Percentiles rank a stretch among this genome's conserved stretches.
Evolutionary conservation across 2,329 filamentous ascomycete species (phyloP).

Genomic region (Hymenoscyphus linearis): DNA sequence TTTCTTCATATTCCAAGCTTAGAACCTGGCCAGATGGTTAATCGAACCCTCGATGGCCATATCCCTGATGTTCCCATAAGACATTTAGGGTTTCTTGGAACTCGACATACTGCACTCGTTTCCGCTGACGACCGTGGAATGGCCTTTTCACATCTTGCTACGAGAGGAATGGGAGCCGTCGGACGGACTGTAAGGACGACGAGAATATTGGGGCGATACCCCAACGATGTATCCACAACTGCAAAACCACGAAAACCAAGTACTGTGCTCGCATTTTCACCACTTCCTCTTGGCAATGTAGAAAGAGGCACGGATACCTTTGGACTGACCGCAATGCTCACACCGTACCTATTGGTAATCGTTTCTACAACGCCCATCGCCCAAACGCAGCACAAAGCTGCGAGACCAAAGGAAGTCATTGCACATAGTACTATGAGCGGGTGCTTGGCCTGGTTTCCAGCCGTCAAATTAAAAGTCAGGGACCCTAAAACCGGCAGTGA

Average conservation of each 20-base stretch:
- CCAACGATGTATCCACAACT: slow-evolving; percentile 54
- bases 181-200: slow-evolving; percentile 84
- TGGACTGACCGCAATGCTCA: slow-evolving; percentile 90
- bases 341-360: slow-evolving; percentile 90
- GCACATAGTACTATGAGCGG: slow-evolving; percentile 90
- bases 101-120: slow-evolving; percentile 86
- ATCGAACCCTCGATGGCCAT: slow-evolving; percentile 75
- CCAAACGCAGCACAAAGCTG: slow-evolving; percentile 92
- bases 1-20: slow-evolving; percentile 84
- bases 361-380: slow-evolving; percentile 95
- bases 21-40: slow-evolving; percentile 57
- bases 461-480: slow-evolving; percentile 80
- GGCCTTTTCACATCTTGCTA: slow-evolving; percentile 96
- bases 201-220: slow-evolving; percentile 86
- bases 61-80: slow-evolving; percentile 71
- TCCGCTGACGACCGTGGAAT: slow-evolving; percentile 94
- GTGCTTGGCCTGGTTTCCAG: slow-evolving; percentile 94
- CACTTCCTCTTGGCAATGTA: slow-evolving; percentile 88
- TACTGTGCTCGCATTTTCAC: slow-evolving; percentile 86
- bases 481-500: slow-evolving; percentile 62
- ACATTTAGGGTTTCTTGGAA: slow-evolving; percentile 92
- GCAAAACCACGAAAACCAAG: slow-evolving; percentile 79
- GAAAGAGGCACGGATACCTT: slow-evolving; percentile 82
- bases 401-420: slow-evolving; percentile 82
- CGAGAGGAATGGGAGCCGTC: slow-evolving; percentile 80